Conservation (phyloP, 179 eudicot species). For the Beta corolliflora region DNA sequence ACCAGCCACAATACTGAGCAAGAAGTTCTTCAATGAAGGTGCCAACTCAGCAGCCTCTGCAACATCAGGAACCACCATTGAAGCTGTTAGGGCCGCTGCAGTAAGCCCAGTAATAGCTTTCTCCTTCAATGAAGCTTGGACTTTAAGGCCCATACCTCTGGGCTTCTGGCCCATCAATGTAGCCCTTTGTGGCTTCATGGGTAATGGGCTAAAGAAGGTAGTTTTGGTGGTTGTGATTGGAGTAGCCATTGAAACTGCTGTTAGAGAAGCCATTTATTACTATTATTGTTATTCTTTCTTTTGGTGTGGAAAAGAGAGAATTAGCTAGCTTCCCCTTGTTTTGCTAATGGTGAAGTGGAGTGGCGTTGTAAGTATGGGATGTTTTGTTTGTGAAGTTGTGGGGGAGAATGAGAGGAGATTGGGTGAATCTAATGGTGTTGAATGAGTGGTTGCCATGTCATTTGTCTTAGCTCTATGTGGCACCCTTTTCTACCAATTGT, state of each 20-base stretch:
- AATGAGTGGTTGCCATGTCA: slow-evolving; percentile 40
- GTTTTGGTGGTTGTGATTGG: slow-evolving; percentile 44
- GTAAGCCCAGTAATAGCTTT: slow-evolving; percentile 60
- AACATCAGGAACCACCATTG: slow-evolving; percentile 67
- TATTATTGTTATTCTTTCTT: not conserved
- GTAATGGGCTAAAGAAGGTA: slow-evolving; percentile 57
- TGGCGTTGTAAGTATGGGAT: not conserved
- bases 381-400: not conserved
- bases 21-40: slow-evolving; percentile 79
- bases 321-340: not conserved
- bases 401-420: slow-evolving; percentile 17
- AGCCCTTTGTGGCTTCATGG: slow-evolving; percentile 40
- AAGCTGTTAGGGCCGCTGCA: slow-evolving; percentile 58
- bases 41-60: slow-evolving; percentile 67
- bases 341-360: not conserved
- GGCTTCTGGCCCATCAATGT: slow-evolving; percentile 27
- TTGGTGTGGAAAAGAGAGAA: not conserved
- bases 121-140: slow-evolving; percentile 66
- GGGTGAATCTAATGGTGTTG: slow-evolving; percentile 38
- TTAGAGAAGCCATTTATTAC: slow-evolving; percentile 52
- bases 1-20: slow-evolving; percentile 80
- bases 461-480: slow-evolving; percentile 35
- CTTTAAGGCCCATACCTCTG: slow-evolving; percentile 25
- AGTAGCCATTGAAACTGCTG: slow-evolving; percentile 53
- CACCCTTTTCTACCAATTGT: slow-evolving; percentile 26